Evolutionary conservation across 1,139 yeast species (phyloP), one percentile per base, ranked within the genome.

Genomic region (Suhomyces wounanorum): DNA sequence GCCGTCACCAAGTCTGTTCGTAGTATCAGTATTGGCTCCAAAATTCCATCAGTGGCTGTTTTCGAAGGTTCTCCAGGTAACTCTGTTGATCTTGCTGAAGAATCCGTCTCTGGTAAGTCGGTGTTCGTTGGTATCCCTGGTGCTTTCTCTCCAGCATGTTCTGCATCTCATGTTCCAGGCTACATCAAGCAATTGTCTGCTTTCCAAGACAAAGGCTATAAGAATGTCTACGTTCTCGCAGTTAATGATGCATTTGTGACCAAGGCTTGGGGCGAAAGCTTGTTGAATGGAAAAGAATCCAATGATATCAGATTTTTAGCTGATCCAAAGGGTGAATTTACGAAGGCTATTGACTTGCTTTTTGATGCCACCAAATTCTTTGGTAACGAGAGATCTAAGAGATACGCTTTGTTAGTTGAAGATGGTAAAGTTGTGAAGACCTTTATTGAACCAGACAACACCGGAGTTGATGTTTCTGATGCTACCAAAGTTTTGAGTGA

Each of bases 191-290:
- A 77, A 47, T 66, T 78, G 50, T 65, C 73, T 10, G 74, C 78
- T 25, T 83, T 90, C 64, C 73, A 79, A 54, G 76, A 75, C 39
- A 86, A 87, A 71, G 96, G 96, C 9, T 75, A 82, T 68, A 71
- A 77, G 40, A 64, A 71, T 47, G 69, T 90, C 51, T 83, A 76
- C 59, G 82, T 91, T 44, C 82, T 91, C 44, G 79, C 96, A 18
- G 96, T 89, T 45, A 90, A 91, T 67, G 97, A 90, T 65, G 81
- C 94, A 3, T 90, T 90, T 67, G 96, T 89, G 46, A 83, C 87
- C 63, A 82, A 83, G 61, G 92, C 95, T 0, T 89, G 96, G 96
- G 81, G 80, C 40, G 81, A 82, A 52, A 58, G 67, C 5, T 67
- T 85, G 39, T 51, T 60, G 21, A 59, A 58, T 45, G 67, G 69